Evolutionary conservation across 1,284 basidiomycete genomes (phyloP).

Genomic region (Grifola frondosa): DNA sequence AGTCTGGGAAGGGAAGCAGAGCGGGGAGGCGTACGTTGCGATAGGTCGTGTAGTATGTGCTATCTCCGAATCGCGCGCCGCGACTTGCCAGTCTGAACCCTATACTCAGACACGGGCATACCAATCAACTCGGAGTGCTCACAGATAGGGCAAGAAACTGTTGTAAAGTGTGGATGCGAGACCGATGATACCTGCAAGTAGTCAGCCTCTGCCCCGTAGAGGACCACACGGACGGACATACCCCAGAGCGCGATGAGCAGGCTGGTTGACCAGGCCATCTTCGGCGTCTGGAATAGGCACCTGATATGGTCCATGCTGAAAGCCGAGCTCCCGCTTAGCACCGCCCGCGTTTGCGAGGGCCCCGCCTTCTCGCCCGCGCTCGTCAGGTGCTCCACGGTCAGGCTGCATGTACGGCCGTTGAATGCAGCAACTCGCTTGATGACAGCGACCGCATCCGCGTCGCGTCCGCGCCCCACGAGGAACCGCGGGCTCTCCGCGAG

Average conservation of each 20-base stretch:
- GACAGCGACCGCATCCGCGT: constrained; percentile 61
- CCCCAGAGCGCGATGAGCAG: constrained; percentile 59
- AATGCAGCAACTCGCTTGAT: constrained; percentile 58
- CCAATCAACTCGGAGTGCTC: no score
- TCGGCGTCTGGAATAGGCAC: constrained; percentile 53
- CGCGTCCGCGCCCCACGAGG: constrained; percentile 60
- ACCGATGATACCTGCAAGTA: constrained; percentile 52
- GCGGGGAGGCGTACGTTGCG: constrained; percentile 42
- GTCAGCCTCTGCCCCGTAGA: not conserved
- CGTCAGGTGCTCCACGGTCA: constrained; percentile 44
- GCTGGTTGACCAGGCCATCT: constrained; percentile 58
- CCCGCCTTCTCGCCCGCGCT: constrained; percentile 25
- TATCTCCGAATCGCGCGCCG: constrained; percentile 49
- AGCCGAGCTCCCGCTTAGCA: constrained; percentile 38
- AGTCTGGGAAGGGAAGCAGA: not conserved
- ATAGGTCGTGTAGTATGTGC: constrained; percentile 49
- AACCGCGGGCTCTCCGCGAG: constrained; percentile 64
- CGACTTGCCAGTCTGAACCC: constrained; percentile 44
- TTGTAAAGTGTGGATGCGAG: constrained; percentile 63
- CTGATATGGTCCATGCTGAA: constrained; percentile 46
- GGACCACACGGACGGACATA: constrained; percentile 18
- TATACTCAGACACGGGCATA: not conserved
- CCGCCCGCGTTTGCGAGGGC: constrained; percentile 10
- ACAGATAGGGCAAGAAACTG: constrained; percentile 50
- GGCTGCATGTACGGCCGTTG: constrained; percentile 46